These are phyloP conservation scores for Amorphotheca resinae DNA, from an alignment of 495 filamentous ascomycete species.

Conservation along the genomic window DNA sequence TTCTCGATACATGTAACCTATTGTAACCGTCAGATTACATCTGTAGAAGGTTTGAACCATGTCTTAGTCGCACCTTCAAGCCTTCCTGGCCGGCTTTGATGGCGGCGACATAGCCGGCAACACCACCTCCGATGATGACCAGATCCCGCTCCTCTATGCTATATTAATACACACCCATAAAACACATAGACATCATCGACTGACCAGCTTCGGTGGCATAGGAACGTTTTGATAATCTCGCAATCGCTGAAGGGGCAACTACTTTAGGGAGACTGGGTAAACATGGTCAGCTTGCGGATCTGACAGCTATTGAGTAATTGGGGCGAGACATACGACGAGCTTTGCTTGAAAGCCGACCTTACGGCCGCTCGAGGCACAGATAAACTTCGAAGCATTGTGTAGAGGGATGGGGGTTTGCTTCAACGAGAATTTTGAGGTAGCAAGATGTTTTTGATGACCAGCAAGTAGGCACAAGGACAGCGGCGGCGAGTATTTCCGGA, in stretches of 20 bases:
- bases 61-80: slow-evolving; percentile 58
- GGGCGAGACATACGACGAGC: slow-evolving; percentile 32
- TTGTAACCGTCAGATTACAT: slow-evolving; percentile 12
- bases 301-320: slow-evolving; percentile 16
- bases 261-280: slow-evolving; percentile 41
- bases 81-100: slow-evolving; percentile 98
- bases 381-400: slow-evolving; percentile 55
- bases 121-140: slow-evolving; percentile 93
- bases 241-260: slow-evolving; percentile 39
- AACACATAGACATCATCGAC: slow-evolving; percentile 16
- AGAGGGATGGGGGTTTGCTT: slow-evolving; percentile 29
- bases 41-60: slow-evolving; percentile 1
- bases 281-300: slow-evolving; percentile 21
- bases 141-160: slow-evolving; percentile 73
- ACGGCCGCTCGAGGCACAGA: slow-evolving; percentile 54
- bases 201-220: slow-evolving; percentile 76
- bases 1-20: slow-evolving; percentile 98
- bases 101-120: slow-evolving; percentile 95
- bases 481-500: background rate
- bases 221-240: slow-evolving; percentile 49
- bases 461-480: background rate
- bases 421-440: slow-evolving; percentile 51
- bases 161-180: slow-evolving; percentile 4
- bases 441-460: slow-evolving; percentile 21
- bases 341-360: slow-evolving; percentile 48